Percentiles rank a stretch among this genome's conserved stretches.
phyloP scores from a whole-genome alignment of 176 grass and related monocot species.

The Coix lacrymajobi region DNA sequence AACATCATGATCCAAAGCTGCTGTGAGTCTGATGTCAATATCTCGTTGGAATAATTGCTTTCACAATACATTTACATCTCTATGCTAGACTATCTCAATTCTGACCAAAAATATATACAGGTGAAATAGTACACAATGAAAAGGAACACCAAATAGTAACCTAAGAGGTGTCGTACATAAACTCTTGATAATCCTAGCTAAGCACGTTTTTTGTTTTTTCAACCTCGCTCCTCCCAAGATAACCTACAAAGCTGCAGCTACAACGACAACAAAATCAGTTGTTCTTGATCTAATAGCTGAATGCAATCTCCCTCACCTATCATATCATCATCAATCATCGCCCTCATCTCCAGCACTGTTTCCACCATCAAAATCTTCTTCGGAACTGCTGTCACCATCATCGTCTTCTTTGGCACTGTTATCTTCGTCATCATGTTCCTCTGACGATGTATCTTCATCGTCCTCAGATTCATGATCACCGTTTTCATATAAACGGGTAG shows the following conservation, averaged over 20 bases:
- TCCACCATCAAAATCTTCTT: neutral
- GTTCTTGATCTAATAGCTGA: neutral
- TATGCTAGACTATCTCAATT: neutral
- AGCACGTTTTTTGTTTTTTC: neutral
- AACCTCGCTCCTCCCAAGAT: neutral
- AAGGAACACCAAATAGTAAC: neutral
- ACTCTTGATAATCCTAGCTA: neutral
- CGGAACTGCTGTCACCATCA: neutral
- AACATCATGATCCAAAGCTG: neutral
- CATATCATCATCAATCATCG: slow-evolving; percentile 8
- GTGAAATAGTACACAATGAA: neutral
- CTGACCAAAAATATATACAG: slow-evolving; percentile 13
- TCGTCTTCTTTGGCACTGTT: neutral
- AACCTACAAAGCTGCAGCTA: neutral
- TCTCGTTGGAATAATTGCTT: neutral
- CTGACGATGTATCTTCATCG: neutral
- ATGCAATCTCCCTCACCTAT: neutral
- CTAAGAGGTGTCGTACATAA: neutral
- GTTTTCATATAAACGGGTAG: neutral
- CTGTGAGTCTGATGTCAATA: neutral
- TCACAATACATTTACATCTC: slow-evolving; percentile 3
- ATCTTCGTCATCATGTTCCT: neutral
- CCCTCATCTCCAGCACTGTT: neutral
- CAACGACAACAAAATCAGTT: neutral
- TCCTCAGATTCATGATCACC: neutral